These are phyloP conservation scores for Aspergillus conjunctus DNA, from an alignment of 495 filamentous ascomycete species.

Conservation along the genomic window DNA sequence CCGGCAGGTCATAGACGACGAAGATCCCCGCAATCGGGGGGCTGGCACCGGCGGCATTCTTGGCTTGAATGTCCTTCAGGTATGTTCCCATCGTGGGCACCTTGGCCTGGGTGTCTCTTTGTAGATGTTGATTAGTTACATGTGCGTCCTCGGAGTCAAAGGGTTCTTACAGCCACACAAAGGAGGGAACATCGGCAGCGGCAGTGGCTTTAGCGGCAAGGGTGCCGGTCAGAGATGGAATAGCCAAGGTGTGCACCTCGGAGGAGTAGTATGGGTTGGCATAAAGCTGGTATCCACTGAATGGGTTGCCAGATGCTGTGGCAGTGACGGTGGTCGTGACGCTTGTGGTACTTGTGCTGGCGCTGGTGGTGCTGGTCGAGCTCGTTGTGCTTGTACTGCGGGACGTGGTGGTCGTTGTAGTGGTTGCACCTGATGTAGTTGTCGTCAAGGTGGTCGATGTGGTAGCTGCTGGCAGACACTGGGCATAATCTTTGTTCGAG, in stretches of 20 bases:
- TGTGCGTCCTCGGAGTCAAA: too few species aligned
- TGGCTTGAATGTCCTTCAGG: constrained; percentile 55
- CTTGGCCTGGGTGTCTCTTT: constrained; percentile 60
- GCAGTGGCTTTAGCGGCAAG: constrained; percentile 41
- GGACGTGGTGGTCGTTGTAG: constrained; percentile 9
- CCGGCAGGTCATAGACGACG: constrained; percentile 77
- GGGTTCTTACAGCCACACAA: constrained; percentile 67
- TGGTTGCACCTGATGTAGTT: constrained; percentile 5
- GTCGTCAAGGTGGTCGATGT: constrained; percentile 14
- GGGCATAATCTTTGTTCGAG: constrained; percentile 13
- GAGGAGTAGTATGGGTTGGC: constrained; percentile 61
- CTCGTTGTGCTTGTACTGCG: constrained; percentile 12
- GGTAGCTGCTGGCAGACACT: constrained; percentile 14
- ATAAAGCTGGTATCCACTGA: constrained; percentile 52
- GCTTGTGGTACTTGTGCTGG: neutral
- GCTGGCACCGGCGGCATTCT: constrained; percentile 55
- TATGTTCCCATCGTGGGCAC: constrained; percentile 60
- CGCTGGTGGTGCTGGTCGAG: constrained; percentile 19
- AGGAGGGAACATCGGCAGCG: constrained; percentile 67
- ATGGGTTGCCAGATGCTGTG: constrained; percentile 29
- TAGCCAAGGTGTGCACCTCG: constrained; percentile 52
- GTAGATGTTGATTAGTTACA: constrained; percentile 1
- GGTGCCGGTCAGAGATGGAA: constrained; percentile 49
- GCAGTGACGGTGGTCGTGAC: constrained; percentile 13
- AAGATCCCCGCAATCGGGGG: constrained; percentile 54